Conservation (phyloP, 768 basidiomycete species). For the Paxillus involutus region DNA sequence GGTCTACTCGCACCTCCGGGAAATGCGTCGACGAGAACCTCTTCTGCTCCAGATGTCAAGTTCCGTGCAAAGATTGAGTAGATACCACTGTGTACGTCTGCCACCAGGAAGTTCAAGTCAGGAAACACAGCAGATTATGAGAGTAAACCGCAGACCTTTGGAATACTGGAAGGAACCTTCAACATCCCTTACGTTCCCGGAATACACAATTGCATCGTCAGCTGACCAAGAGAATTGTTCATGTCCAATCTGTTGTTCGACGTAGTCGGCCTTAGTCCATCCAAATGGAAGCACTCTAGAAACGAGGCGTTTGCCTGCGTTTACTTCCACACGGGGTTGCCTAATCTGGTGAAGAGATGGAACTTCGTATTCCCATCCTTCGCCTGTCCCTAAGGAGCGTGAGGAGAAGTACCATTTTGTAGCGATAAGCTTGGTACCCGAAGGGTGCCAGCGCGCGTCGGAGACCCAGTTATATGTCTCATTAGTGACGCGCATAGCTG, state of each 20-base stretch:
- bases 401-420: slow-evolving; percentile 75
- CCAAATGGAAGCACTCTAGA: slow-evolving; percentile 58
- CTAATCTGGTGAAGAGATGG: slow-evolving; percentile 28
- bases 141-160: slow-evolving; percentile 48
- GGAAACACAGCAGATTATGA: not conserved
- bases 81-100: slow-evolving; percentile 70
- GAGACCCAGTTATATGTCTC: slow-evolving; percentile 74
- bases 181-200: slow-evolving; percentile 60
- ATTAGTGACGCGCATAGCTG: slow-evolving; percentile 58
- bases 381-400: slow-evolving; percentile 68
- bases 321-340: slow-evolving; percentile 29
- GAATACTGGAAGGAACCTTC: slow-evolving; percentile 52
- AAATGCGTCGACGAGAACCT: slow-evolving; percentile 50
- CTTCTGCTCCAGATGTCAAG: slow-evolving; percentile 52
- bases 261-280: slow-evolving; percentile 60
- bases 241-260: slow-evolving; percentile 70
- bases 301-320: slow-evolving; percentile 53
- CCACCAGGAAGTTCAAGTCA: not conserved
- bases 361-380: slow-evolving; percentile 68
- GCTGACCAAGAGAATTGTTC: slow-evolving; percentile 69
- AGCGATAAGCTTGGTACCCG: slow-evolving; percentile 60
- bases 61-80: slow-evolving; percentile 72
- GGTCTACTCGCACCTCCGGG: slow-evolving; percentile 78
- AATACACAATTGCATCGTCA: slow-evolving; percentile 58
- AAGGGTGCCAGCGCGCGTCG: slow-evolving; percentile 71